Base-by-base conservation (phyloP, 1,139 yeast species). In the Suhomyces choctaworum region DNA sequence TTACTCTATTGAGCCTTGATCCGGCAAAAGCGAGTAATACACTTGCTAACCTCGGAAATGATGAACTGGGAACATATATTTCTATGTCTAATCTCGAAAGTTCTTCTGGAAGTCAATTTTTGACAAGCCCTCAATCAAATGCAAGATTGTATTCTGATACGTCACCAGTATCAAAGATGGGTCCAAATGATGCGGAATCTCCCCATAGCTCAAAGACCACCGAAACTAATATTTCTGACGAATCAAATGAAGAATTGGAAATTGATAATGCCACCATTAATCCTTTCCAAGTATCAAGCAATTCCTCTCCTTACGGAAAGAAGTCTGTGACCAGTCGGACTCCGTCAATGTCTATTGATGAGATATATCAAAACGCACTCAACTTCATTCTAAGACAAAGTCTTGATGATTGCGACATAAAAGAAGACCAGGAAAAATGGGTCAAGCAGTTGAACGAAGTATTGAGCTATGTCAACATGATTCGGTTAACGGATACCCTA, bases 401-500 rank as follows among this genome's bases (percentile, higher is more conserved):
- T 20, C 67, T 94, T 25, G 65, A 64, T 6, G 94, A 86, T 52
- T 65, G 73, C 42, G 73, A 67, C 20, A 58, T 70, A 12, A 53
- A 47, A 23, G 72, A 71, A 19, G 59, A 71, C 48, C 50, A 58
- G 40, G 52, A 61, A 70, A 22, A 78, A 69, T 70, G 76, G 76
- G 42, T 47, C 17, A 32, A 34, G 0, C 60, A 54, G 1, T 45
- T 70, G 11, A 52, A 56, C 8, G 45, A 46, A 4, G 55, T 54
- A 14, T 50, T 69, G n/a, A 37, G 45, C 12, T 44, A 52, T 30
- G 58, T 69, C 9, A 51, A 62, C 27, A 43, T 47, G 5, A 46
- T 70, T 11, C 62, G 59, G 33, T 42, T 70, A 22, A 83, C 89
- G 4, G 94, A 85, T 43, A 83, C 85, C 4, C 72, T 89, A 43